A percentile compares a stretch with the other conserved stretches of the same genome.
These are phyloP conservation scores for Juglanconis oblonga DNA, from an alignment of 2,329 filamentous ascomycete species.

Conservation along the genomic window DNA sequence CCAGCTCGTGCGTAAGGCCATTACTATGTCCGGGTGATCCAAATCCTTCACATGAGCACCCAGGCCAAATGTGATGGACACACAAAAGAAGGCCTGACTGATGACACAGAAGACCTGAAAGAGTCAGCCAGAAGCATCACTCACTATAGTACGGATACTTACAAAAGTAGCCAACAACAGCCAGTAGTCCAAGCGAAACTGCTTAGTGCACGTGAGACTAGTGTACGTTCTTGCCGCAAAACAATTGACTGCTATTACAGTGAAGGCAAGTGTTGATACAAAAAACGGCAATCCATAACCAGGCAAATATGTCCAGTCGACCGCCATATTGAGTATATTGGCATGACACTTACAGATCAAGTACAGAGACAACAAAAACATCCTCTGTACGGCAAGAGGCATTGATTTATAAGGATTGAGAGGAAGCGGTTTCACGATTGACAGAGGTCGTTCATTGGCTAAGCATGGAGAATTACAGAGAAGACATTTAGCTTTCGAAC, in stretches of 20 bases:
- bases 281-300: neutral
- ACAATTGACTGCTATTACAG: neutral
- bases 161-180: neutral
- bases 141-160: neutral
- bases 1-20: conserved; percentile 1
- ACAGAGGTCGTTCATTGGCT: too few relatives aligned
- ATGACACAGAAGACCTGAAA: neutral
- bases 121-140: neutral
- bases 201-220: neutral
- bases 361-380: too few relatives aligned
- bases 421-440: too few relatives aligned
- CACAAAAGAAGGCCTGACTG: neutral
- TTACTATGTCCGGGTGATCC: neutral
- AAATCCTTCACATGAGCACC: neutral
- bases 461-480: neutral
- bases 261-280: neutral
- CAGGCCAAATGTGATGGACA: neutral
- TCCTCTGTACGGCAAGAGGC: neutral
- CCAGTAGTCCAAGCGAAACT: conserved; percentile 7
- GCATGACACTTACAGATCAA: neutral
- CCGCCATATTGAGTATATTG: neutral
- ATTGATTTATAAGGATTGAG: too few relatives aligned
- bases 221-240: neutral
- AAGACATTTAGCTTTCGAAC: neutral
- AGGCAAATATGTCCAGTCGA: neutral